phyloP scores from a whole-genome alignment of 2,329 filamentous ascomycete genomes.

The Sphaerulina populicola region DNA sequence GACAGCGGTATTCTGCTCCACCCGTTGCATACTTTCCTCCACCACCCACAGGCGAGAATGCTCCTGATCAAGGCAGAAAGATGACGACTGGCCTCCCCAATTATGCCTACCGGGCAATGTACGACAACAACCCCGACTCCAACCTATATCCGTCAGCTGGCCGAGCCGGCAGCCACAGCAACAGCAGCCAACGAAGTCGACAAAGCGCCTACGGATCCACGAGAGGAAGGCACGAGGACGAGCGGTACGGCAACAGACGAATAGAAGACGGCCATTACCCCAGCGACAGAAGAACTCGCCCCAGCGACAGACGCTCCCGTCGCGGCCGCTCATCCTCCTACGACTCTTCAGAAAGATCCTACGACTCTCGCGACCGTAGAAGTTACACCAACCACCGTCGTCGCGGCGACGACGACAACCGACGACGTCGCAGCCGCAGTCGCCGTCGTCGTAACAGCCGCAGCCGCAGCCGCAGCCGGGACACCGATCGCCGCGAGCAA shows the following conservation, averaged over 20 bases:
- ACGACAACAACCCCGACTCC: conserved; percentile 5
- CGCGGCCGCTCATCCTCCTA: conserved; percentile 4
- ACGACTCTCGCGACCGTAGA: conserved; percentile 1
- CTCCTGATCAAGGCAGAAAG: background rate
- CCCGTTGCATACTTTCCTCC: conserved; percentile 5
- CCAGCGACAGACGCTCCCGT: background rate
- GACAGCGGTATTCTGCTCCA: conserved; percentile 8
- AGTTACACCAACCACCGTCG: background rate
- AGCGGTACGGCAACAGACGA: conserved; percentile 1
- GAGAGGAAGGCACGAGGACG: conserved; percentile 10
- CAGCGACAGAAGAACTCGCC: conserved; percentile 1
- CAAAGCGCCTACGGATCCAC: conserved; percentile 6
- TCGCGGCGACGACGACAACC: conserved; percentile 3
- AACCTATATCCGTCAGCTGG: conserved; percentile 2
- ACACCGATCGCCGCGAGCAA: conserved; percentile 2
- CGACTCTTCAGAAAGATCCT: conserved; percentile 10
- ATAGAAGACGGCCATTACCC: conserved; percentile 1
- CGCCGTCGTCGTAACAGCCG: conserved; percentile 5
- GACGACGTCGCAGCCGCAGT: conserved; percentile 6
- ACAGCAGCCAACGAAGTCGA: conserved; percentile 7
- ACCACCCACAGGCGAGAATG: background rate
- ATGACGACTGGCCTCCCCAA: conserved; percentile 9
- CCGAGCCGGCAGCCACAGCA: conserved; percentile 9
- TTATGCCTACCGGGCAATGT: conserved; percentile 10
- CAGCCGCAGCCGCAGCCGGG: conserved; percentile 4